These are phyloP conservation scores for Neurospora tetrasperma DNA, from an alignment of 495 filamentous ascomycete genomes.

Conservation along the genomic window DNA sequence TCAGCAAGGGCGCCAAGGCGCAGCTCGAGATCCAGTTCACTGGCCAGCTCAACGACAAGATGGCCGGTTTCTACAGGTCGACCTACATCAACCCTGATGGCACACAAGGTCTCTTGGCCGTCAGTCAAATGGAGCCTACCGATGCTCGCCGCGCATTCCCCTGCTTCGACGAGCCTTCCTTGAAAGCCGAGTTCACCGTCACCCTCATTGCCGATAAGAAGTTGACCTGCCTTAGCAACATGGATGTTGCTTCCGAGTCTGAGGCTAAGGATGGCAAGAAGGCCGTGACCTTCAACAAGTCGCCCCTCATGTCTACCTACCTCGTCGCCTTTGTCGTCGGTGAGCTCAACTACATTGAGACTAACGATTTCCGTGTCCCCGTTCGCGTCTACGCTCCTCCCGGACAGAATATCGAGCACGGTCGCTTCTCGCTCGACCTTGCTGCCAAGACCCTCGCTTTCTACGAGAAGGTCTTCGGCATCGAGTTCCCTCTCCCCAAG, in stretches of 20 bases:
- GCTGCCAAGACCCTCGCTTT: conserved; percentile 58
- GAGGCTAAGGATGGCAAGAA: conserved; percentile 52
- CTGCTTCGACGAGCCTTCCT: conserved; percentile 68
- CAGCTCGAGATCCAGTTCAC: conserved; percentile 57
- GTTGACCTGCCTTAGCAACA: conserved; percentile 69
- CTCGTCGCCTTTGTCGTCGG: conserved; percentile 67
- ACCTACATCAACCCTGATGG: conserved; percentile 60
- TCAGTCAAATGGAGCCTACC: conserved; percentile 76
- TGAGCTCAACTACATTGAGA: conserved; percentile 67
- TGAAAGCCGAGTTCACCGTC: conserved; percentile 65
- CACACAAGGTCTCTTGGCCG: conserved; percentile 53
- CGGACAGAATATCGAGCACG: conserved; percentile 54
- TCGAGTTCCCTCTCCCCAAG: conserved; percentile 62
- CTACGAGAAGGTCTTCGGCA: conserved; percentile 69
- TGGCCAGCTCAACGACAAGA: conserved; percentile 64
- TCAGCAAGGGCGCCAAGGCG: conserved; percentile 50
- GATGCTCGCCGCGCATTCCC: conserved; percentile 67
- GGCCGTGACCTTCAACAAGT: conserved; percentile 63
- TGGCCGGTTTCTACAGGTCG: conserved; percentile 75
- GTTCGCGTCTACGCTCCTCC: conserved; percentile 60
- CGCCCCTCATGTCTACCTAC: conserved; percentile 69
- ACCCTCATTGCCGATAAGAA: conserved; percentile 65
- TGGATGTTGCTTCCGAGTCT: conserved; percentile 61
- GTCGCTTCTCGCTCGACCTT: conserved; percentile 57
- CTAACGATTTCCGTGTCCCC: conserved; percentile 61